These are phyloP conservation scores for Cylindrotheca closterium DNA, from an alignment of 108 stramenopile genomes.

Conservation along the genomic window DNA sequence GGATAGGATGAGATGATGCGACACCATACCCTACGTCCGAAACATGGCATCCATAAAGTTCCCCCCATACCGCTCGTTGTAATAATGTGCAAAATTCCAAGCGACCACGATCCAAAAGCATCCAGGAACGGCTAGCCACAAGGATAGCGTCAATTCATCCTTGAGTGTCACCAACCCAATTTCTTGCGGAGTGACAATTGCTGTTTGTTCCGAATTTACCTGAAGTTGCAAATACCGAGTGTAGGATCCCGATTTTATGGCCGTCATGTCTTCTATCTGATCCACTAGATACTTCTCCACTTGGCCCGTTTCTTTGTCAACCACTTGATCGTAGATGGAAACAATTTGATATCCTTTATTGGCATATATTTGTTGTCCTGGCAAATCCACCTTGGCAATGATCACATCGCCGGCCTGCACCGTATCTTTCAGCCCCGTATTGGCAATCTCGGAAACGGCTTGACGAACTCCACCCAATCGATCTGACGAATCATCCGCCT, in stretches of 20 bases:
- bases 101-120: conserved; percentile 57
- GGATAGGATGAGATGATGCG: no score
- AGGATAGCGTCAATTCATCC: conserved; percentile 40
- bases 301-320: conserved; percentile 40
- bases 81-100: conserved; percentile 39
- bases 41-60: conserved; percentile 59
- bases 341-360: conserved; percentile 47
- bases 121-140: conserved; percentile 49
- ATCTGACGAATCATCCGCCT: no score
- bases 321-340: conserved; percentile 49
- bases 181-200: conserved; percentile 54
- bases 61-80: conserved; percentile 57
- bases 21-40: no score
- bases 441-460: conserved; percentile 4
- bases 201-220: conserved; percentile 1
- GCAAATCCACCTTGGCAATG: conserved; percentile 43
- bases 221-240: conserved; percentile 13
- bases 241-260: conserved; percentile 14
- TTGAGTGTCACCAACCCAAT: conserved; percentile 45
- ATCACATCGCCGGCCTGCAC: conserved; percentile 40
- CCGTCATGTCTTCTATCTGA: conserved; percentile 18
- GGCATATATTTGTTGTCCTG: conserved; percentile 38
- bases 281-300: conserved; percentile 34
- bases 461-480: no score
- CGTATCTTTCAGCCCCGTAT: conserved; percentile 14